These are phyloP conservation scores for Drosera spatulata DNA, from an alignment of 179 eudicot genomes.

Conservation along the genomic window DNA sequence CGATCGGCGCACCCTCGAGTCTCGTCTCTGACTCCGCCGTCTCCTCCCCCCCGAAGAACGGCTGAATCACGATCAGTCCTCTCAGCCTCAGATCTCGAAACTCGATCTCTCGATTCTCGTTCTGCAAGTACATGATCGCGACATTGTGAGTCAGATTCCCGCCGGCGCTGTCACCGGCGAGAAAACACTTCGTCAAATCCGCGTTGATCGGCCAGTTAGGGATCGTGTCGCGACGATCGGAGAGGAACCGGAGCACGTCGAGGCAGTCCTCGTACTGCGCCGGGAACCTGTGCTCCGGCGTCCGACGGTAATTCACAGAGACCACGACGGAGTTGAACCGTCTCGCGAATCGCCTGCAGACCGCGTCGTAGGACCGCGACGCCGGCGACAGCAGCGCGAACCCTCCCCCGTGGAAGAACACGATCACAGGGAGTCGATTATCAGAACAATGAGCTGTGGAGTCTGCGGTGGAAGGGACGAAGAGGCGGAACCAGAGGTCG, in stretches of 20 bases:
- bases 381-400: slow-evolving; percentile 24
- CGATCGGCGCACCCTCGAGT: slow-evolving; percentile 23
- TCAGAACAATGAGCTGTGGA: background rate
- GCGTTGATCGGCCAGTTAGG: slow-evolving; percentile 28
- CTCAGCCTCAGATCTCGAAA: slow-evolving; percentile 23
- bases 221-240: slow-evolving; percentile 3
- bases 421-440: slow-evolving; percentile 21
- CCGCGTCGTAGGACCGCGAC: slow-evolving; percentile 22
- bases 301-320: slow-evolving; percentile 41
- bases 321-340: slow-evolving; percentile 21
- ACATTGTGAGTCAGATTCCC: slow-evolving; percentile 50
- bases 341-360: slow-evolving; percentile 34
- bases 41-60: slow-evolving; percentile 72
- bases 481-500: slow-evolving; percentile 50
- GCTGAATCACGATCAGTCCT: slow-evolving; percentile 59
- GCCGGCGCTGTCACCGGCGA: slow-evolving; percentile 65
- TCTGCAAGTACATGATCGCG: slow-evolving; percentile 5
- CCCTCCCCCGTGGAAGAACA: slow-evolving; percentile 60
- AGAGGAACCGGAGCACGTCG: slow-evolving; percentile 34
- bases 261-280: slow-evolving; percentile 48
- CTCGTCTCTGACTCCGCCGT: slow-evolving; percentile 31
- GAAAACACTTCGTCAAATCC: slow-evolving; percentile 28
- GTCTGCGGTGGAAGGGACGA: slow-evolving; percentile 12
- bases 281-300: slow-evolving; percentile 47
- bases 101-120: slow-evolving; percentile 8